Evolutionary conservation across 2,329 filamentous ascomycete genomes (phyloP), one percentile per base, ranked within the genome.

Genomic region (Penicillium sp.): DNA sequence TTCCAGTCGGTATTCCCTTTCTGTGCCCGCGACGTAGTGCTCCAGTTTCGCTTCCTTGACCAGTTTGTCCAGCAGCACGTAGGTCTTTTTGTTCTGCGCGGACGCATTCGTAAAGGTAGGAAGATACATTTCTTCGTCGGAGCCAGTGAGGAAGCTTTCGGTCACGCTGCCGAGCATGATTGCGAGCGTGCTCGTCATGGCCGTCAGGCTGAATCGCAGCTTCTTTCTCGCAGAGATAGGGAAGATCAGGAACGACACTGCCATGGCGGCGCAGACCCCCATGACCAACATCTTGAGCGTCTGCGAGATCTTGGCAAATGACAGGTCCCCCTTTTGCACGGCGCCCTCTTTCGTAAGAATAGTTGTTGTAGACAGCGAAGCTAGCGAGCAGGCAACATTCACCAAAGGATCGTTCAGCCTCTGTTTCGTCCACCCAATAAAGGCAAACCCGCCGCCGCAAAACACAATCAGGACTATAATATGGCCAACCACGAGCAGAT

Each of bases 261-360:
- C 71, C n/a, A 87, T 85, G 1, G 89, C 87, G 56, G 84, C 84
- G 18, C 81, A 72, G 30, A 93, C 87, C 28, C 89, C 91, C 76
- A 93, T 84, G n/a, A 89, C 71, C 47, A 95, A 80, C 82, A 95
- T 92, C 70, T 91, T 90, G 64, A 94, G 76, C 24, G 93, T 86
- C 70, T 95, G 90, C 0, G 85, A 77, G 52, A 96, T 88, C 72
- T 95, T 95, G 58, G 84, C 84, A 64, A 89, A 85, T 0, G 89
- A 91, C 66, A 96, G 91, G 52, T 87, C 86, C 5, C 89, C 90
- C 33, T 83, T 85, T 65, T 96, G 90, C 0, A 97, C 86, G 2
- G 91, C 86, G 51, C 91, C 91, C 72, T 97, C 93, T 73, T 95
- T 96, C 11, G 93, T 96, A 60, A 97, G 78, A 47, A 96, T 84